Evolutionary conservation across 2,329 filamentous ascomycete species (phyloP).

Genomic region (Domatiomyces globalis): DNA sequence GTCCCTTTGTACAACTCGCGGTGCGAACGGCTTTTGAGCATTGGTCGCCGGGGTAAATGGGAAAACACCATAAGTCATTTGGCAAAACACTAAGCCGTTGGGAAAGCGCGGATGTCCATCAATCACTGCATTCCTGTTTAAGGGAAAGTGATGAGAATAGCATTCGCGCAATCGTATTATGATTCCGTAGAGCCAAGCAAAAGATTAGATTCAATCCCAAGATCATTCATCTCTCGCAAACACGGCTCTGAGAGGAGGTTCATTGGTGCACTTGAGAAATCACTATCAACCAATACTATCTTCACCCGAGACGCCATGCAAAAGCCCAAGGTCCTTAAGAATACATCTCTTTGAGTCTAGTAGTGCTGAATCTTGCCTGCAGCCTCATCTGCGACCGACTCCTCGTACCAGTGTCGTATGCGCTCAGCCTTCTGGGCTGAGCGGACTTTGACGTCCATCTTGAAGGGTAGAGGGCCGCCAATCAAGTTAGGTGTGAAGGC

Average conservation of each 20-base stretch:
- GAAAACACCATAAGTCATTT: no score
- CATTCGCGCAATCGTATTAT: no score
- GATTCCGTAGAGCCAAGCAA: no score
- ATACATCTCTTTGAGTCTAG: neutral
- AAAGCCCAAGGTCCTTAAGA: neutral
- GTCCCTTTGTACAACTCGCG: no score
- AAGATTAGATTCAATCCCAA: no score
- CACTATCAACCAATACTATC: neutral
- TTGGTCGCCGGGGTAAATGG: no score
- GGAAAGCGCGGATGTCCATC: no score
- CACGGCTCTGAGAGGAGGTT: neutral
- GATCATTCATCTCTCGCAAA: no score
- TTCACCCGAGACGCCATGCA: neutral
- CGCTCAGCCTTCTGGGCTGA: conserved; percentile 14
- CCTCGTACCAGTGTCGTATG: conserved; percentile 18
- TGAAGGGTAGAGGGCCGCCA: conserved; percentile 18
- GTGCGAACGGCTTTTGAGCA: no score
- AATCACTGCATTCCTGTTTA: no score
- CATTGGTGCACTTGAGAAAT: neutral
- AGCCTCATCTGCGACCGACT: conserved; percentile 15
- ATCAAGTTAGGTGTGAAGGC: conserved; percentile 18
- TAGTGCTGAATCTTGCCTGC: conserved; percentile 11
- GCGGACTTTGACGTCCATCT: conserved; percentile 19
- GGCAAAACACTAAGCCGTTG: no score
- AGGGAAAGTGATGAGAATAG: no score